These are phyloP conservation scores for Kitagawia praeruptora DNA, from an alignment of 129 eudicot species.

Conservation along the genomic window DNA sequence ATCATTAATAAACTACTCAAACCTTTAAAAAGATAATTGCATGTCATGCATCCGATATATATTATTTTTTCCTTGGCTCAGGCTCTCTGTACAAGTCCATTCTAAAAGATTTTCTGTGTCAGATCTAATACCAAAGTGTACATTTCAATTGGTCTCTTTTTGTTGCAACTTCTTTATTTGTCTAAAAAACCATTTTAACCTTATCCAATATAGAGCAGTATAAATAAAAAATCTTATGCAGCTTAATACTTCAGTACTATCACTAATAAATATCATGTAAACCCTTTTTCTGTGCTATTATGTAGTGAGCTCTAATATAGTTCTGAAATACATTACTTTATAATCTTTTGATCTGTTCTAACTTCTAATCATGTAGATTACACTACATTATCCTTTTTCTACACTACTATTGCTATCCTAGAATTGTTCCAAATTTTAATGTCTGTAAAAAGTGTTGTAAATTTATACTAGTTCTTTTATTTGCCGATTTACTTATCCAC, in stretches of 20 bases:
- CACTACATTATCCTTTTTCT: neutral
- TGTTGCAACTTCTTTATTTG: neutral
- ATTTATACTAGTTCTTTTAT: neutral
- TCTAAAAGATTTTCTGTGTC: neutral
- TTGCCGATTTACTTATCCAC: neutral
- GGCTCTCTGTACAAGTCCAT: neutral
- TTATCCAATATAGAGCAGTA: neutral
- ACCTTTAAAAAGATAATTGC: neutral
- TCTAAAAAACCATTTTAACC: neutral
- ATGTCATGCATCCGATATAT: neutral
- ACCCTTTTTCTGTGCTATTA: too few species aligned
- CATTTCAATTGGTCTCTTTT: neutral
- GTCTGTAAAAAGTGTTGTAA: neutral
- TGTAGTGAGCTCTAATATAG: neutral
- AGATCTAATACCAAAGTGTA: neutral
- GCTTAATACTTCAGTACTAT: neutral
- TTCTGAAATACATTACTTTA: neutral
- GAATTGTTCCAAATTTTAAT: neutral
- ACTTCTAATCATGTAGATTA: neutral
- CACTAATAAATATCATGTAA: neutral
- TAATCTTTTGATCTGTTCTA: neutral
- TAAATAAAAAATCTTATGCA: neutral
- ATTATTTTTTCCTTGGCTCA: neutral
- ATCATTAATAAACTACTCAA: neutral
- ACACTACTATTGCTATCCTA: neutral